Evolutionary conservation across 1,139 yeast genomes (phyloP), one percentile per base, ranked within the genome.

Genomic region (Yamadazyma atmosphaerica): DNA sequence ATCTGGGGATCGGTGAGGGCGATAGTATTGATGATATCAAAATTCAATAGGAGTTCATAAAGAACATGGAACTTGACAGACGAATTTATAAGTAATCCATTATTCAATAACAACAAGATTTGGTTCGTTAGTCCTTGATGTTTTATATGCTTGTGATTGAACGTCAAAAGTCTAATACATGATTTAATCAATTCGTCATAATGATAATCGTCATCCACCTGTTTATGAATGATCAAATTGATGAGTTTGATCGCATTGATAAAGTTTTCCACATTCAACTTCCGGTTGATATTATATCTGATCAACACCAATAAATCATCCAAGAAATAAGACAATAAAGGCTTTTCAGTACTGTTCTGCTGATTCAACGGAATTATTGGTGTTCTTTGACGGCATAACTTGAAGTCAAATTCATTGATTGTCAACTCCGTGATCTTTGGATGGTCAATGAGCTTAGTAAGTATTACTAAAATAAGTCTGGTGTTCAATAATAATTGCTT

Each of bases 331-430:
- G 68, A 60, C 33, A 62, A 44, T 18, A 65, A 44, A 1, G 65
- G 55, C 36, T 68, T 69, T 29, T 51, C 41, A 0, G 63, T 66
- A 17, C 47, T 51, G 6, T 53, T 46, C 1, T 50, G 58, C 2
- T 47, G 36, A 38, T 57, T 59, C 15, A 49, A 49, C 3, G 70
- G 70, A 2, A 71, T 49, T 13, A 65, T 45, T 1, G 76, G 75
- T 5, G 45, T 31, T 37, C 58, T 61, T 36, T 70, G 76, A 42
- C 65, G 76, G 34, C 72, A 65, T 33, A 70, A 46, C 42, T 70
- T 71, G 72, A 74, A 69, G 36, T 59, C 59, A 42, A 57, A 61
- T 43, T 70, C 76, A 39, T 71, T 59, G 16, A 72, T 63, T 18
- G 53, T 54, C 26, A 48, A 54, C 1, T 49, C 40, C 8, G 50